phyloP scores from a whole-genome alignment of 1,284 basidiomycete species.

The Fomitopsis pinicola region DNA sequence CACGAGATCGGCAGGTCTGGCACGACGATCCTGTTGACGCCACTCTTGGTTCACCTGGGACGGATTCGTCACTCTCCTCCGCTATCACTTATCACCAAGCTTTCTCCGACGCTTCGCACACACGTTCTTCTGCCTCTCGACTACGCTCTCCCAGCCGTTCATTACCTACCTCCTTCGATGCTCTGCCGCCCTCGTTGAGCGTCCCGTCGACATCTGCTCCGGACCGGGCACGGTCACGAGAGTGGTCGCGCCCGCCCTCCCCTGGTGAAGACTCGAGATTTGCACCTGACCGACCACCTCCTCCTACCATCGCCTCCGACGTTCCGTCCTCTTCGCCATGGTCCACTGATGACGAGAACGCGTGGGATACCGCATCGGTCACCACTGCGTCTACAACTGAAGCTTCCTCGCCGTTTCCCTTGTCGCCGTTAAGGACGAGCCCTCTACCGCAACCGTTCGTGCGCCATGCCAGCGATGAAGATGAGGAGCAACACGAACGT shows the following conservation, averaged over 20 bases:
- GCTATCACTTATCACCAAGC: slow-evolving; percentile 9
- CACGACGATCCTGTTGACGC: slow-evolving; percentile 17
- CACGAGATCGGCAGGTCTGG: slow-evolving; percentile 40
- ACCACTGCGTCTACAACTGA: slow-evolving; percentile 57
- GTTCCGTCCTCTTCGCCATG: slow-evolving; percentile 46
- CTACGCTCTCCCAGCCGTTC: neutral
- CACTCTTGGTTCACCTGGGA: slow-evolving; percentile 19
- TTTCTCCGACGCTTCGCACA: slow-evolving; percentile 27
- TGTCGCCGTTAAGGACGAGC: slow-evolving; percentile 29
- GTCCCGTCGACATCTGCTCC: slow-evolving; percentile 15
- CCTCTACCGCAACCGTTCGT: slow-evolving; percentile 25
- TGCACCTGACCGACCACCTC: slow-evolving; percentile 1
- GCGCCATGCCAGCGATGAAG: slow-evolving; percentile 32
- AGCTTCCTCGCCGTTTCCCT: slow-evolving; percentile 34
- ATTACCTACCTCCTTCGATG: slow-evolving; percentile 6
- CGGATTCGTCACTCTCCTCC: slow-evolving; percentile 24
- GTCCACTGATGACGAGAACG: slow-evolving; percentile 74
- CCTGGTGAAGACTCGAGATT: slow-evolving; percentile 3
- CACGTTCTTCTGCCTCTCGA: slow-evolving; percentile 47
- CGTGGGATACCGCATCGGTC: slow-evolving; percentile 66
- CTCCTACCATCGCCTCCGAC: slow-evolving; percentile 27
- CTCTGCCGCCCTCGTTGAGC: slow-evolving; percentile 14
- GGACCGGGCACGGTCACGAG: slow-evolving; percentile 10
- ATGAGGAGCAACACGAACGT: slow-evolving; percentile 26
- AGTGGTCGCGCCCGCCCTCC: slow-evolving; percentile 18